phyloP scores from a whole-genome alignment of 2,329 filamentous ascomycete species.

The Phaeophleospora eucalypticola region DNA sequence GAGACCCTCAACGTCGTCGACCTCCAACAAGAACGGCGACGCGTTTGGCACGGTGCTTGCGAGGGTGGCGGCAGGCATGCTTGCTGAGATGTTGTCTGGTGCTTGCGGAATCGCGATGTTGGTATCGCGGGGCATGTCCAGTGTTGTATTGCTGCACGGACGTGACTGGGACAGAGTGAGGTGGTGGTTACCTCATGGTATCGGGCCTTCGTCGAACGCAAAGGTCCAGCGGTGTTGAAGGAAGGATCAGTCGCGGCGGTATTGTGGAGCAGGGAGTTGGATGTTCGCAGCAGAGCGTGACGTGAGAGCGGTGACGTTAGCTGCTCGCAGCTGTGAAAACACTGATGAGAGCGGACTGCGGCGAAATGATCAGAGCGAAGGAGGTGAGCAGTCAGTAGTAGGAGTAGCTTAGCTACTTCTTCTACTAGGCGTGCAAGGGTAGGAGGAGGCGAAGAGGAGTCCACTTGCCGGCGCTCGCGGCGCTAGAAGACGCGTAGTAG shows the following conservation, averaged over 20 bases:
- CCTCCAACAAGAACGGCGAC: conserved; percentile 42
- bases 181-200: neutral
- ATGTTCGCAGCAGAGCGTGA: neutral
- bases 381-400: neutral
- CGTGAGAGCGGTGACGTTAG: neutral
- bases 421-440: neutral
- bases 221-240: conserved; percentile 1
- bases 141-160: no score
- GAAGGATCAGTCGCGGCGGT: conserved; percentile 2
- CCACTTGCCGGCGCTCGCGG: conserved; percentile 6
- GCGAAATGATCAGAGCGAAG: neutral
- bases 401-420: neutral
- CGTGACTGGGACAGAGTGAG: neutral
- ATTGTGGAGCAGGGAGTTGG: conserved; percentile 5
- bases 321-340: neutral
- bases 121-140: neutral
- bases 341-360: neutral
- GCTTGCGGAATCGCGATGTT: neutral
- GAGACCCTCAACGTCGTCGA: conserved; percentile 39
- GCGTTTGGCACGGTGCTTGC: conserved; percentile 19
- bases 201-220: conserved; percentile 5
- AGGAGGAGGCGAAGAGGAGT: neutral
- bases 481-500: conserved; percentile 1
- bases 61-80: conserved; percentile 13
- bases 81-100: conserved; percentile 1